Base-by-base conservation (phyloP, 176 grass and related monocot species). In the Saccharum officinarum region DNA sequence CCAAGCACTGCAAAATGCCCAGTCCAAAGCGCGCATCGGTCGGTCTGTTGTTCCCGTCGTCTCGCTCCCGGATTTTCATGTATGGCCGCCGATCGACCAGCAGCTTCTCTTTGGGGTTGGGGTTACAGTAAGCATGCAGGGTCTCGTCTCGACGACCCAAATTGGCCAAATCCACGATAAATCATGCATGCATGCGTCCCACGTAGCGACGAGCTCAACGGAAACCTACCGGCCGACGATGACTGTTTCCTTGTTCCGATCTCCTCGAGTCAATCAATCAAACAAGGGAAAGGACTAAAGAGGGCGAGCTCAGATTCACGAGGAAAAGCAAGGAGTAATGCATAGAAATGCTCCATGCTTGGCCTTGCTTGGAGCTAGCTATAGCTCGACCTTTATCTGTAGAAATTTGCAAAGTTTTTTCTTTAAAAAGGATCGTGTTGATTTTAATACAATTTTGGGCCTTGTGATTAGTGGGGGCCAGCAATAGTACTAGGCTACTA, bases 191-290 rank as follows among this genome's bases (percentile, higher is more conserved):
- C 59, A 70, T 59, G 78, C 78, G 18, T 23, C 63, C 78, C 28
- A 80, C 80, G 54, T 80, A 39, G 10, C 14, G 44, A 25, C 36
- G 39, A 36, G 6, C 50, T 41, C 50, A 77, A 82, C 78, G 63
- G 72, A 82, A 65, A 76, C 41, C 13, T 6, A 60, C 25, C 14
- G 6, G 23, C 20, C 13, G 49, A 61, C 20, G 12, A 17, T 10
- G 16, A 14, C 4, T 62, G 34, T 47, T 73, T 65, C 71, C 79
- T 60, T 78, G 34, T 36, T 57, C 10, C 20, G 3, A 64, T 47
- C 25, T 20, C 55, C 78, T 86, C 83, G 78, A 83, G 84, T 78
- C 88, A 86, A 73, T 55, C 55, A 77, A 71, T 14, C 4, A 33
- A 28, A 13, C 3, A 18, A 20, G 18, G 66, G 83, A 80, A 46